Percentiles rank a stretch among this genome's conserved stretches.
These are phyloP conservation scores for Venturiaceae sp. DNA, from an alignment of 2,329 filamentous ascomycete genomes.

Conservation along the genomic window DNA sequence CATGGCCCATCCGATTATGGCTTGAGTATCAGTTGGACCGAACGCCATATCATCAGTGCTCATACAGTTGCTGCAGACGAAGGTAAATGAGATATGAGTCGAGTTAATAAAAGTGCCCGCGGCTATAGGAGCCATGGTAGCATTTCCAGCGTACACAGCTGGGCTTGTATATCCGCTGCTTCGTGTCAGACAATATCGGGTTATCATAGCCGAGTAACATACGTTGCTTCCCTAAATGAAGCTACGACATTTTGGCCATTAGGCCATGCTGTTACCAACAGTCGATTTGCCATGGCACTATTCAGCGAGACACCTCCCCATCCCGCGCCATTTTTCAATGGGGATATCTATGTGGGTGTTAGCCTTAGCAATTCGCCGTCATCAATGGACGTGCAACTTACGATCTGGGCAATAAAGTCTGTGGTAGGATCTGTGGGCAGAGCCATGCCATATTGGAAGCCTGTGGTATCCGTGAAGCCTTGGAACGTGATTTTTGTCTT, in stretches of 20 bases:
- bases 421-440: neutral
- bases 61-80: neutral
- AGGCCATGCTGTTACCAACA: conserved; percentile 2
- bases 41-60: neutral
- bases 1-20: neutral
- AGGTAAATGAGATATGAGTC: neutral
- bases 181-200: neutral
- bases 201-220: neutral
- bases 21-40: neutral
- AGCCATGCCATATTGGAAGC: neutral
- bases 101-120: neutral
- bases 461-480: neutral
- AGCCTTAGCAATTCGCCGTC: neutral
- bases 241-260: neutral
- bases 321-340: neutral
- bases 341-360: neutral
- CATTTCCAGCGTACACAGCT: neutral
- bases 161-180: neutral
- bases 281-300: neutral
- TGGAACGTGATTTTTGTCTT: neutral
- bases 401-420: neutral
- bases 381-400: neutral
- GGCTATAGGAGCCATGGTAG: neutral
- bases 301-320: neutral
- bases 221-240: neutral